Percentiles rank a stretch among this genome's conserved stretches.
Conservation (phyloP, 192 early-diverging fungal species). For the Coemansia sp. region DNA sequence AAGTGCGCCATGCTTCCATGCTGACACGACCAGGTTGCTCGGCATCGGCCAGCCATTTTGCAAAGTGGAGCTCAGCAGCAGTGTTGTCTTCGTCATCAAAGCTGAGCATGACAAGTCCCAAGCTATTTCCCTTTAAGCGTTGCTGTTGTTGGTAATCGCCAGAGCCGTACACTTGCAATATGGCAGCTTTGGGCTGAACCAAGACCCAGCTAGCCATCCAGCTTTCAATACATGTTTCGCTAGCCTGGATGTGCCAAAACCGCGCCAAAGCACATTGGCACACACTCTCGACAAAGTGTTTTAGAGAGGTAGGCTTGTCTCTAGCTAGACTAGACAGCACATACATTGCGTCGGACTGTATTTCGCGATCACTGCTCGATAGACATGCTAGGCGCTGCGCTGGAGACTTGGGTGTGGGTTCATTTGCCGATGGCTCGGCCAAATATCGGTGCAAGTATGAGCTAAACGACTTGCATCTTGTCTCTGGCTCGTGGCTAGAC, state of each 20-base stretch:
- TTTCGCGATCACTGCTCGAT: constrained; percentile 13
- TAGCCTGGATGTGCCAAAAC: constrained; percentile 12
- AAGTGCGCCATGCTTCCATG: constrained; percentile 19
- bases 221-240: background rate
- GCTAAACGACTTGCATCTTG: background rate
- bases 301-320: background rate
- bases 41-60: constrained; percentile 16
- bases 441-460: constrained; percentile 14
- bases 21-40: constrained; percentile 12
- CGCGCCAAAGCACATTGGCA: constrained; percentile 12
- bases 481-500: background rate
- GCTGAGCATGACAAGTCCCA: constrained; percentile 8
- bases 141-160: background rate
- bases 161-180: constrained; percentile 5
- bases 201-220: constrained; percentile 24
- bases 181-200: background rate
- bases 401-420: background rate
- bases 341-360: constrained; percentile 9
- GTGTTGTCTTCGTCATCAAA: constrained; percentile 6
- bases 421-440: background rate
- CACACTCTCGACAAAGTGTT: constrained; percentile 5
- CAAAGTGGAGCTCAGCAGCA: background rate
- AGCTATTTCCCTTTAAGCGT: constrained; percentile 14
- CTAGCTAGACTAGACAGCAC: constrained; percentile 4
- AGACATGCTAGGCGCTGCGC: constrained; percentile 7